Base-by-base conservation (phyloP, 2,329 filamentous ascomycete species). In the Chaetomium sp. region DNA sequence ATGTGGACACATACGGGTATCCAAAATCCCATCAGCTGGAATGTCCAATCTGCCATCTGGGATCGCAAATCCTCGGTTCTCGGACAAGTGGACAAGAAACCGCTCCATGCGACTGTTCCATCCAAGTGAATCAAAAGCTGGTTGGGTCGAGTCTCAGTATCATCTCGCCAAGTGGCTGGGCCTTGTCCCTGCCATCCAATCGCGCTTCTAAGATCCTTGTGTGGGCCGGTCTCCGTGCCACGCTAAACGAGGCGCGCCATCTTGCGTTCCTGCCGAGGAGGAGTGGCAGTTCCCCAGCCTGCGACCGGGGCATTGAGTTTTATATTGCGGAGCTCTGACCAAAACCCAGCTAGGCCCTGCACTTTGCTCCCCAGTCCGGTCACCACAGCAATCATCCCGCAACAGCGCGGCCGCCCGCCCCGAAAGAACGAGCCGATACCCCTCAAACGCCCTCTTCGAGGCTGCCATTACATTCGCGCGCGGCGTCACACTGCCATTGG, bases 241-340 rank as follows among this genome's bases (percentile, higher is more conserved):
- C 65, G 53, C 65, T 57, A 63, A 69, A 60, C 58, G 60, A 60
- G 63, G 67, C 63, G 57, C 62, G 54, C 67, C 60, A 65, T 57
- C 67, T 64, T 72, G 57, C 60, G 70, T 72, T 70, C 70, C 70
- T 72, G 70, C 63, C 68, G 65, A 63, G 57, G 65, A 63, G 57
- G 23, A 57, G 62, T 58, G 53, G 57, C 62, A 64, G 59, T 57
- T 59, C 59, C 64, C 60, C 61, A 60, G 56, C 56, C 66, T 63
- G 58, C 60, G 53, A 27, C 58, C 51, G 56, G 45, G 67, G 71
- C 69, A 72, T 71, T 70, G 66, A 71, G 64, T 71, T 72, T 71
- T 73, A 71, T 70, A 72, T 72, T 73, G 66, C 68, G 66, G 69
- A 70, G 70, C 65, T 66, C 67, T 64, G 57, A 53, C 71, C 57